phyloP scores from a whole-genome alignment of 257 asterid species.

The Gentiana straminea region DNA sequence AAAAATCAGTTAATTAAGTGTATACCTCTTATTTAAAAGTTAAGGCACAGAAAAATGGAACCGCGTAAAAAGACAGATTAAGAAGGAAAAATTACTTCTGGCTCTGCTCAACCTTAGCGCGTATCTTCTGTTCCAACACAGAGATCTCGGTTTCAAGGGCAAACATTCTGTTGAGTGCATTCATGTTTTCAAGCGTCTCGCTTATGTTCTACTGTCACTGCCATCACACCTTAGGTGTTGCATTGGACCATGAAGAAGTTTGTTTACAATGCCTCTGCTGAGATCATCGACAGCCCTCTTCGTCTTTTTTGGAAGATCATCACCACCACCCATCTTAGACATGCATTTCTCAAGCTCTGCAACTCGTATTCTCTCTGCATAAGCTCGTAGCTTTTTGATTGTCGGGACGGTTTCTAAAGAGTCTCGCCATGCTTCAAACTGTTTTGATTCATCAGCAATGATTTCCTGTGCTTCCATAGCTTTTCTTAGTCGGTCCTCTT shows the following conservation, averaged over 20 bases:
- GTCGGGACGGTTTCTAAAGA: constrained; percentile 91
- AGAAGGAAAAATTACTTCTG: constrained; percentile 34
- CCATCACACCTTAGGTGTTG: constrained; percentile 98
- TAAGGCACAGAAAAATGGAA: too few species aligned
- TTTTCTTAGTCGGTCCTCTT: constrained; percentile 79
- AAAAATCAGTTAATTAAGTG: too few species aligned
- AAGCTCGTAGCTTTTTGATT: constrained; percentile 85
- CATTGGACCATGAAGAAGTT: constrained; percentile 96
- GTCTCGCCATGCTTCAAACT: constrained; percentile 93
- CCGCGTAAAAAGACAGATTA: too few species aligned
- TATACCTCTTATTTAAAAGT: too few species aligned
- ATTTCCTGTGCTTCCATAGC: constrained; percentile 91
- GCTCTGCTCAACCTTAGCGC: constrained; percentile 79
- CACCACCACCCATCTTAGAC: constrained; percentile 95
- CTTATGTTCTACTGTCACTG: constrained; percentile 81
- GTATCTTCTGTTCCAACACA: constrained; percentile 77
- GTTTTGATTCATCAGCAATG: constrained; percentile 71
- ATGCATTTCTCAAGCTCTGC: constrained; percentile 87
- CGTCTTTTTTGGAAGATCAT: constrained; percentile 70
- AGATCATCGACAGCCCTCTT: constrained; percentile 85
- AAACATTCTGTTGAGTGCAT: constrained; percentile 88
- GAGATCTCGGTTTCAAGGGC: constrained; percentile 79
- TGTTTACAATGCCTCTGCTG: constrained; percentile 85
- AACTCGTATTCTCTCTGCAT: constrained; percentile 73
- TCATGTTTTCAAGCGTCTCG: constrained; percentile 94